Evolutionary conservation across 495 filamentous ascomycete genomes (phyloP), one percentile per base, ranked within the genome.

Genomic region (Polyplosphaeria fusca): DNA sequence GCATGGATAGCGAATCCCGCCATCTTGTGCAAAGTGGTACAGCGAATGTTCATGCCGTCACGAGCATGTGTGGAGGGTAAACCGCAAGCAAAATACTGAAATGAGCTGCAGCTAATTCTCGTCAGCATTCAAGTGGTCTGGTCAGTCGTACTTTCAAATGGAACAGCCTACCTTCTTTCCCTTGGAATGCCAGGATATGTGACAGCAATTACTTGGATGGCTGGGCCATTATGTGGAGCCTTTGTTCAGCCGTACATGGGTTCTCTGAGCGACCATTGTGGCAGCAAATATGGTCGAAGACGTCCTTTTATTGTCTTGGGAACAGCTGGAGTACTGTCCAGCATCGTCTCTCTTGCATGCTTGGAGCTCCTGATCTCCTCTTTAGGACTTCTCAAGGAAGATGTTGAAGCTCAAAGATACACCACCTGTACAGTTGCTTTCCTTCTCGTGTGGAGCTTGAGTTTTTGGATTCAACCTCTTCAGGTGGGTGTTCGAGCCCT

Each of bases 241-340:
- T 13, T 66, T 16, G 30, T 60, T 11, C 63, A 66, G 61, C 63
- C 63, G n/a, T 38, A 38, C 19, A 28, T 66, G 19, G 63, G 63
- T 19, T 25, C 49, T 2, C 27, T 59, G 3, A 64, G 60, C 27
- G 63, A 66, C 42, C 4, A 19, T 5, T 52, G 28, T 32, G 13
- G 11, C 4, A 13, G n/a, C 12, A 37, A 19, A 13, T 65, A 50
- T 47, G 59, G 61, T 14, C 49, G 52, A 7, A 19, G 61, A 37
- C 43, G 47, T 18, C 50, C 61, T 38, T 65, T 51, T 26, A 61
- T 65, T 38, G 5, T 57, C 5, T n/a, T 14, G 1, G 61, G 61
- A 5, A 40, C 58, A 1, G 30, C 52, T 9, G 25, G 11, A 11
- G 40, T 40, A 2, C 26, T 45, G 13, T 12, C 52, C n/a, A 52